These are phyloP conservation scores for Cenchrus americanus DNA, from an alignment of 176 grass and related monocot species.

Conservation along the genomic window DNA sequence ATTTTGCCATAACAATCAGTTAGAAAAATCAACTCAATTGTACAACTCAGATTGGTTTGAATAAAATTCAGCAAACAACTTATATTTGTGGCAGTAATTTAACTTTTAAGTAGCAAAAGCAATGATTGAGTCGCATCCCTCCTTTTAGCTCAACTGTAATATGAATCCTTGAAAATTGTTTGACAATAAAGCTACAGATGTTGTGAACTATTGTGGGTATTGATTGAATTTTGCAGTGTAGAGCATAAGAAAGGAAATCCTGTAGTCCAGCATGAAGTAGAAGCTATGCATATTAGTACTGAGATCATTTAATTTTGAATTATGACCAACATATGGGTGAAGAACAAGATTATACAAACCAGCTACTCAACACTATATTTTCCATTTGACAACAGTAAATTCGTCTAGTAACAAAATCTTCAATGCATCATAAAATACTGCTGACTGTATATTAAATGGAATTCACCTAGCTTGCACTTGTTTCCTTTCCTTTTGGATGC, in stretches of 20 bases:
- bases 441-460: neutral
- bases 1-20: neutral
- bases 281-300: neutral
- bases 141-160: neutral
- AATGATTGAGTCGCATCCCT: neutral
- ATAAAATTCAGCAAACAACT: neutral
- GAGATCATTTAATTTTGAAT: neutral
- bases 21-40: neutral
- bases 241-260: neutral
- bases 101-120: neutral
- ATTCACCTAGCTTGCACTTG: neutral
- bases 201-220: neutral
- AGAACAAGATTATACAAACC: neutral
- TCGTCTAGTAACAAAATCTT: neutral
- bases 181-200: neutral
- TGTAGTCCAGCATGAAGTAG: neutral
- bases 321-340: neutral
- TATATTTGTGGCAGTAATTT: neutral
- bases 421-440: neutral
- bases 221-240: neutral
- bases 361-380: neutral
- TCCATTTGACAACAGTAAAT: neutral
- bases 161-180: neutral
- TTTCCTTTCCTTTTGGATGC: neutral
- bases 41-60: neutral